Evolutionary conservation across 768 basidiomycete genomes (phyloP).

Genomic region (Butyriboletus loyo): DNA sequence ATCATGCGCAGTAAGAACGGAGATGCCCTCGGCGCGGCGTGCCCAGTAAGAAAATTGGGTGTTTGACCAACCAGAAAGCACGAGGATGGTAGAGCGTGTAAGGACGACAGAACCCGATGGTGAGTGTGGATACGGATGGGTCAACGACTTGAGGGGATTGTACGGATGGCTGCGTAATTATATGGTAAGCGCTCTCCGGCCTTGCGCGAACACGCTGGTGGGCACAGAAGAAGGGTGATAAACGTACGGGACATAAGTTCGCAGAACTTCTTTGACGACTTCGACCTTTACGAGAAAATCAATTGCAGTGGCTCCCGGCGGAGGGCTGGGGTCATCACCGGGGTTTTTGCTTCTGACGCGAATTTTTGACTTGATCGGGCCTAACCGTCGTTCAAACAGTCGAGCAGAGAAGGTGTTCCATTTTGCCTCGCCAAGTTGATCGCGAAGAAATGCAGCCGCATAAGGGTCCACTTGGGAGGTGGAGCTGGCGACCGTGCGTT

Average conservation of each 20-base stretch:
- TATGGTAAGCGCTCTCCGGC: slow-evolving; percentile 22
- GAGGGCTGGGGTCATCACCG: slow-evolving; percentile 26
- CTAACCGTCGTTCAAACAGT: slow-evolving; percentile 44
- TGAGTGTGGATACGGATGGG: slow-evolving; percentile 38
- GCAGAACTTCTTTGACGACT: slow-evolving; percentile 47
- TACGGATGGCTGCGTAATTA: slow-evolving; percentile 45
- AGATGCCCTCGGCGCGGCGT: slow-evolving; percentile 48
- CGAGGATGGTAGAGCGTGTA: slow-evolving; percentile 46
- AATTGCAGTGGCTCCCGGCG: slow-evolving; percentile 41
- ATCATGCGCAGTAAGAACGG: slow-evolving; percentile 43
- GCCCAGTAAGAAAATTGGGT: slow-evolving; percentile 56
- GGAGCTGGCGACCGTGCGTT: slow-evolving; percentile 20
- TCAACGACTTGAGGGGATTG: slow-evolving; percentile 47
- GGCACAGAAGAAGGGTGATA: not conserved
- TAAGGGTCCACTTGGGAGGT: slow-evolving; percentile 39
- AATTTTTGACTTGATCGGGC: slow-evolving; percentile 37
- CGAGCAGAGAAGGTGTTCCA: slow-evolving; percentile 48
- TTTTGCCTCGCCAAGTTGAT: slow-evolving; percentile 41
- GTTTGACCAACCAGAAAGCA: slow-evolving; percentile 51
- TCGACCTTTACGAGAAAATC: slow-evolving; percentile 54
- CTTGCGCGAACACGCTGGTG: slow-evolving; percentile 4
- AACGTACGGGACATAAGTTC: slow-evolving; percentile 49
- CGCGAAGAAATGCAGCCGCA: slow-evolving; percentile 44
- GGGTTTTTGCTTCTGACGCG: slow-evolving; percentile 30
- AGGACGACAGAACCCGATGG: slow-evolving; percentile 44